Base-by-base conservation (phyloP, 148 eudicot species). In the Rhododendron henanense region DNA sequence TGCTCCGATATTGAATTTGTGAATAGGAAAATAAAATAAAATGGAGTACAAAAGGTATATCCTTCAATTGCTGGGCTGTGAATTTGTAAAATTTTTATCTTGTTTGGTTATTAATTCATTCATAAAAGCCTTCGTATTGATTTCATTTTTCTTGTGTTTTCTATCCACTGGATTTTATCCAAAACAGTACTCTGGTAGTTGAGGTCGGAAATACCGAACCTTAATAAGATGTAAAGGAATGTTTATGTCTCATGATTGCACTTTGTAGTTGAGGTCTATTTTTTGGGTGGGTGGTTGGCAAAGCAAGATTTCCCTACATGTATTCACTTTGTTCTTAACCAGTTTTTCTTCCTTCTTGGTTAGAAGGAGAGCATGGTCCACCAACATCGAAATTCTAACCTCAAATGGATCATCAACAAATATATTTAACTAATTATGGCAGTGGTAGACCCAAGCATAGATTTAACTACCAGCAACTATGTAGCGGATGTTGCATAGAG, bases 211-310 rank as follows among this genome's bases (percentile, higher is more conserved):
- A 61, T 82, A 83, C 85, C 77, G 45, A 83, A 83, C 55, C 75
- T 65, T 83, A 44, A 8, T 44, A 83, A 63, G 85, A 83, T 83
- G 85, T 65, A 83, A 83, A 83, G 85, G 55, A 65, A 83, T 44
- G 85, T 83, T 63, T 83, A 65, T 83, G 31, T 83, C n/a, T 65
- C n/a, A 83, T 83, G 77, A 83, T 83, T 25, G 57, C 39, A 63
- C 10, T 3, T n/a, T 44, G 75, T 63, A 82, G 76, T n/a, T 65
- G 77, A 83, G 57, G 19, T 45, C 75, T 83, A 37, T 14, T n/a
- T 65, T 44, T 44, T 65, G 45, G 45, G 45, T 41, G 21, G 85
- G 77, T 83, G 11, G 85, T 65, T 25, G 75, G 48, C 77, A 45
- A 63, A 55, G 61, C 51, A 61, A 57, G 84, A 81, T 41, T 78